These are phyloP conservation scores for Aaosphaeria pasadenensis DNA, from an alignment of 2,329 filamentous ascomycete species.

Conservation along the genomic window DNA sequence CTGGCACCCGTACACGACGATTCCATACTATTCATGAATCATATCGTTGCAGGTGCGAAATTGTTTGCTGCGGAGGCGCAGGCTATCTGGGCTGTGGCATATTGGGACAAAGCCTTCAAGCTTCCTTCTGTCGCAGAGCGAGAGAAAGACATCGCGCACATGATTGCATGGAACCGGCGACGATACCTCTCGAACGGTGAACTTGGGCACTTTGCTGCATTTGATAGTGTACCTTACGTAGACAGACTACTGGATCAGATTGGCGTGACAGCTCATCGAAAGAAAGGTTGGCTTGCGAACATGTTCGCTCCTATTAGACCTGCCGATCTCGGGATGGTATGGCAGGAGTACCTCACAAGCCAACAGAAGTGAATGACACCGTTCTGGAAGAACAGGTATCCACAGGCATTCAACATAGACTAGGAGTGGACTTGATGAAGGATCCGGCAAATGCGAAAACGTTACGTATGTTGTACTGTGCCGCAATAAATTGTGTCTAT, in stretches of 20 bases:
- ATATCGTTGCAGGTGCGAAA: slow-evolving; percentile 8
- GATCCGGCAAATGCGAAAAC: not conserved
- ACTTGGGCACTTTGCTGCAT: slow-evolving; percentile 3
- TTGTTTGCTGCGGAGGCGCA: slow-evolving; percentile 12
- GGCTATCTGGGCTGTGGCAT: slow-evolving; percentile 15
- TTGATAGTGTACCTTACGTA: slow-evolving; percentile 8
- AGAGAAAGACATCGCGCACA: slow-evolving; percentile 5
- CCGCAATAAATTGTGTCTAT: not conserved
- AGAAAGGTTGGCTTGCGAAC: slow-evolving; percentile 3
- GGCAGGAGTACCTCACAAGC: slow-evolving; percentile 5
- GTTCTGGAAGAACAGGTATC: not conserved
- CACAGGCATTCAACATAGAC: not conserved
- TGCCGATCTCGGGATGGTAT: slow-evolving; percentile 5
- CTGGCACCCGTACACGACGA: slow-evolving; percentile 11
- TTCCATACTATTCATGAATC: slow-evolving; percentile 15
- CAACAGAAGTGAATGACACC: not conserved
- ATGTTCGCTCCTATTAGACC: slow-evolving; percentile 3
- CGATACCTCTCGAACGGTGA: slow-evolving; percentile 8
- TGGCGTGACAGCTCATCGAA: slow-evolving; percentile 1
- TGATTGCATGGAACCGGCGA: slow-evolving; percentile 3
- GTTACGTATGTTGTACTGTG: not conserved
- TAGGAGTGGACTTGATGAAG: not conserved
- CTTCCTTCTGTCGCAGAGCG: slow-evolving; percentile 2
- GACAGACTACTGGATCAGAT: slow-evolving; percentile 8
- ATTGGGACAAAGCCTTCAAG: slow-evolving; percentile 5